phyloP scores from a whole-genome alignment of 176 grass and related monocot genomes.

The Paspalum notatum region DNA sequence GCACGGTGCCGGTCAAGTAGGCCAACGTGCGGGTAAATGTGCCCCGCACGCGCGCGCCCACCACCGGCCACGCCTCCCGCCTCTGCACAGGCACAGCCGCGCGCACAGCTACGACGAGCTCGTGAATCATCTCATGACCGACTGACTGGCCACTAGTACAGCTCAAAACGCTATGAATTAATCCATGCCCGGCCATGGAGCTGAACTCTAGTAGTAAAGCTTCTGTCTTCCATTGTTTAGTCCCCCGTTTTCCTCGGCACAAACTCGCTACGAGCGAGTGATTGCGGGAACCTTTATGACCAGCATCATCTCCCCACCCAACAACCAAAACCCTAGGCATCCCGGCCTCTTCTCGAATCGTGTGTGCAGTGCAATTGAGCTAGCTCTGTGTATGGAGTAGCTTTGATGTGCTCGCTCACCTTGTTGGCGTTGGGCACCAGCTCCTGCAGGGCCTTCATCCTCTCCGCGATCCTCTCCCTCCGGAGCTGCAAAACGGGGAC shows the following conservation, averaged over 20 bases:
- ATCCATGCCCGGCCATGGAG: constrained; percentile 22
- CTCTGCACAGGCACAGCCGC: no score
- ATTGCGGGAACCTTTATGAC: constrained; percentile 20
- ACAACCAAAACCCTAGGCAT: constrained; percentile 49
- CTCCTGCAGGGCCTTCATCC: constrained; percentile 97
- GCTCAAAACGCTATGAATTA: neutral
- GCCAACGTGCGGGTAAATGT: constrained; percentile 52
- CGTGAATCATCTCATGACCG: no score
- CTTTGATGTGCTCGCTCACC: no score
- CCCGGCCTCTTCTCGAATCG: neutral
- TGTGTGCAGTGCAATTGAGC: no score
- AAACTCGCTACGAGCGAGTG: constrained; percentile 33
- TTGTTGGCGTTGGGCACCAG: constrained; percentile 94
- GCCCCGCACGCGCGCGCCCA: constrained; percentile 49
- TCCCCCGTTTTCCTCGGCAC: constrained; percentile 25
- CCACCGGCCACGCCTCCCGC: constrained; percentile 6
- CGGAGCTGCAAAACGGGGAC: constrained; percentile 66
- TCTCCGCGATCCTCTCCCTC: constrained; percentile 93
- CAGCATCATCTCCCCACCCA: constrained; percentile 15
- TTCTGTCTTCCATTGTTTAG: constrained; percentile 16
- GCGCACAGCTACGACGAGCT: no score
- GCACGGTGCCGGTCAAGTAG: constrained; percentile 47
- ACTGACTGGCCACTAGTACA: neutral
- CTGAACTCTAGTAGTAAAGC: constrained; percentile 13
- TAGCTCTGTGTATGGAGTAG: no score